Evolutionary conservation across 305 asterid genomes (phyloP).

Genomic region (Lippia alba): DNA sequence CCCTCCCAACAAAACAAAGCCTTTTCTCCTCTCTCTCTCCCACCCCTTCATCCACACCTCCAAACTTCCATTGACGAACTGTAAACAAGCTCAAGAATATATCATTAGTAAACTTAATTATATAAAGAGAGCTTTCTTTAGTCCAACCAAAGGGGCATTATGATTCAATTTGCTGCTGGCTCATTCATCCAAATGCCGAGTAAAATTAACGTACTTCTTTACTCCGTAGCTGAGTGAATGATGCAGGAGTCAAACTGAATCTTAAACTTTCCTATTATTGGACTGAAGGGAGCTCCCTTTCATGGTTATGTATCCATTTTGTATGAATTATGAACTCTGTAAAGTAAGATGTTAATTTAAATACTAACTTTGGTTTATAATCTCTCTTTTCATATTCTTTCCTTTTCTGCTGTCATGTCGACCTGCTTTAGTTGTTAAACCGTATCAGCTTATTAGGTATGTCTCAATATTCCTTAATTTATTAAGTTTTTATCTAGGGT

Average conservation of each 20-base stretch:
- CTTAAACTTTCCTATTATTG: constrained; percentile 76
- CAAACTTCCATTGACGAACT: background rate
- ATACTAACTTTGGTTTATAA: too few relatives aligned
- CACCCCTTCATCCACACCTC: background rate
- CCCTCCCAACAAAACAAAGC: background rate
- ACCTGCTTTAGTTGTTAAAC: too few relatives aligned
- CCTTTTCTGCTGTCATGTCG: too few relatives aligned
- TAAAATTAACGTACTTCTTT: background rate
- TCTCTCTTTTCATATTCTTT: too few relatives aligned
- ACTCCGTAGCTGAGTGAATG: constrained; percentile 83
- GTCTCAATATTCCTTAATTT: too few relatives aligned
- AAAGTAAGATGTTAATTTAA: too few relatives aligned
- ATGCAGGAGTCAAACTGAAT: constrained; percentile 81
- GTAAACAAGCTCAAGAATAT: too few relatives aligned
- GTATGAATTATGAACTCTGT: too few relatives aligned
- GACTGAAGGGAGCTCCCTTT: constrained; percentile 99
- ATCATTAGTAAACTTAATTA: too few relatives aligned
- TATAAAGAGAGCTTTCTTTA: constrained; percentile 83
- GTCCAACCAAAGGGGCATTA: constrained; percentile 75
- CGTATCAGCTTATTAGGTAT: too few relatives aligned
- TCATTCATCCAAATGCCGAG: constrained; percentile 93
- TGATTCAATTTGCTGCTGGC: constrained; percentile 91
- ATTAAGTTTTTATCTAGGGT: constrained; percentile 13
- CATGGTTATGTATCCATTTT: background rate
- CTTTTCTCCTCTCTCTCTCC: background rate